phyloP scores from a whole-genome alignment of 495 filamentous ascomycete species.

The Cenococcum geophilum region DNA sequence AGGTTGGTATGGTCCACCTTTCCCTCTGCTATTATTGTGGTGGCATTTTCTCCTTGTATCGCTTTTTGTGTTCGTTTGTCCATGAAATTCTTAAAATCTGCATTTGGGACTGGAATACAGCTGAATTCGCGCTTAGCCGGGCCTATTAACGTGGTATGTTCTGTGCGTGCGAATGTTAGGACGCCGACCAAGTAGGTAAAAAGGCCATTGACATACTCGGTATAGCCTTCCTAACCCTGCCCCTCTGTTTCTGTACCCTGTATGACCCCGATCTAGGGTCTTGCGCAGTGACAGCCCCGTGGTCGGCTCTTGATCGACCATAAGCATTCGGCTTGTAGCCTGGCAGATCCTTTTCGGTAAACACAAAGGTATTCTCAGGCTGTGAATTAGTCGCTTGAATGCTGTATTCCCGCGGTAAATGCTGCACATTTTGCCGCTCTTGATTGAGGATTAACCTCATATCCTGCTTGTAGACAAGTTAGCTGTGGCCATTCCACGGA shows the following conservation, averaged over 20 bases:
- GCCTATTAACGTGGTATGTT: conserved; percentile 74
- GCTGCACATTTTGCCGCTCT: conserved; percentile 41
- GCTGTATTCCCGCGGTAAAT: conserved; percentile 76
- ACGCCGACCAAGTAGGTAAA: not conserved
- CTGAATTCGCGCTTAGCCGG: conserved; percentile 69
- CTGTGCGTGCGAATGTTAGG: conserved; percentile 43
- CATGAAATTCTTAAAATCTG: conserved; percentile 60
- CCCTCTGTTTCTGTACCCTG: conserved; percentile 20
- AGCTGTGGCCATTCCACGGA: conserved; percentile 1
- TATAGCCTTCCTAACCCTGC: conserved; percentile 42
- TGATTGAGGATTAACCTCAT: conserved; percentile 49
- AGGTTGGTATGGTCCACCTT: conserved; percentile 3
- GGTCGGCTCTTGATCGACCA: conserved; percentile 6
- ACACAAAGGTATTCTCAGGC: conserved; percentile 75
- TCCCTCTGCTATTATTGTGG: conserved; percentile 16
- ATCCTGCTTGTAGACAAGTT: conserved; percentile 24
- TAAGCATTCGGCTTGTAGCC: conserved; percentile 47
- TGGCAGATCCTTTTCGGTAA: conserved; percentile 84
- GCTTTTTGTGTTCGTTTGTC: conserved; percentile 51
- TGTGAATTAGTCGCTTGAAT: conserved; percentile 59
- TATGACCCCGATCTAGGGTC: conserved; percentile 11
- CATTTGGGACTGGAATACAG: conserved; percentile 66
- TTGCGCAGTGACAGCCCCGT: conserved; percentile 5
- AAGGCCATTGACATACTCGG: conserved; percentile 56
- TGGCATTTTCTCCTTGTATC: conserved; percentile 24